Base-by-base conservation (phyloP, 495 filamentous ascomycete species). In the Aspergillus heteromorphus region DNA sequence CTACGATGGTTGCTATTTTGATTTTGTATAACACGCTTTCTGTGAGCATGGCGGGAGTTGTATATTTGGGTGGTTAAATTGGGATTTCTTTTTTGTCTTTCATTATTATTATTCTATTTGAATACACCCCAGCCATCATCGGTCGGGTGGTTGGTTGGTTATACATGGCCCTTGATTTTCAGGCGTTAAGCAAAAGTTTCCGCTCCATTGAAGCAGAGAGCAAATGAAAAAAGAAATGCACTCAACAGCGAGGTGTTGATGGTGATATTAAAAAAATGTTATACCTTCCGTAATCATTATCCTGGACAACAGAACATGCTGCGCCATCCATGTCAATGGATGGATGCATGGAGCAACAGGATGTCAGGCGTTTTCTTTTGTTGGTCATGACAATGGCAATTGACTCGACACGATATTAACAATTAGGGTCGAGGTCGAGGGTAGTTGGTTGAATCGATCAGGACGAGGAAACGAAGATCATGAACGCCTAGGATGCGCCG, bases 1-100 rank as follows among this genome's bases (percentile, higher is more conserved):
- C 23, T 45, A 1, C 7, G 19, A 57, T 50, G 34, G 47, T 48
- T 40, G 51, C 11, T 57, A 20, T 48, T 51, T 36, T 47, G 11
- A 10, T 23, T 53, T 55, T 72, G 63, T 66, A 70, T 53, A 71
- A 66, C 59, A 72, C 64, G 66, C 70, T 71, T 71, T 56, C 69
- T 72, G 65, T 70, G 60, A 57, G 65, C 65, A 69, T 67, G 47
- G 45, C 54, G 16, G 69, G 69, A 59, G 65, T 72, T 73, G 19
- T 23, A 18, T 38, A 47, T 59, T 27, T 56, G 13, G 34, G 36
- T 40, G 34, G 49, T 51, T 49, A 54, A 20, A 58, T 20, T 48
- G 49, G 42, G 30, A 34, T 30, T 45, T 21, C 17, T 40, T 21
- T 30, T 23, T 41, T 51, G 34, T 51, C 7, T 50, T 19, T 7